A percentile compares a stretch with the other conserved stretches of the same genome.
These are phyloP conservation scores for Colletotrichum sidae DNA, from an alignment of 2,329 filamentous ascomycete species.

Conservation along the genomic window DNA sequence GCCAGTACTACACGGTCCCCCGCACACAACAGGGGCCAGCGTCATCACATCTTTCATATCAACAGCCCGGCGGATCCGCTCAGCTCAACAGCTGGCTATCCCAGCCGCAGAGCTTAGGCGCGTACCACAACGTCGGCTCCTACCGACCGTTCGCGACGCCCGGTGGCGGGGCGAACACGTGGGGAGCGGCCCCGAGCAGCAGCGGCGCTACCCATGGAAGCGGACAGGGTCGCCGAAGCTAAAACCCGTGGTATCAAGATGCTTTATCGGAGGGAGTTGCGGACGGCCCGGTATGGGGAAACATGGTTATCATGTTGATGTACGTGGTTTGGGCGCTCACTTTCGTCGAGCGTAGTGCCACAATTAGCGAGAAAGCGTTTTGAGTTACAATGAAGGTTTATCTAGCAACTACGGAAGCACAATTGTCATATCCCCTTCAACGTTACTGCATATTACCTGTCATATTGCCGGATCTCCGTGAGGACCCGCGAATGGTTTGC, in stretches of 20 bases:
- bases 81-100: slow-evolving; percentile 26
- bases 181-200: slow-evolving; percentile 12
- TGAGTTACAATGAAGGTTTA: too few relatives aligned
- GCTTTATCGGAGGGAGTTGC: too few relatives aligned
- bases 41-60: neutral
- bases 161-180: neutral
- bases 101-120: neutral
- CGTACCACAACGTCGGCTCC: slow-evolving; percentile 16
- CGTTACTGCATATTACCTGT: too few relatives aligned
- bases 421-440: too few relatives aligned
- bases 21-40: slow-evolving; percentile 4
- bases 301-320: neutral
- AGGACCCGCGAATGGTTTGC: too few relatives aligned
- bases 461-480: too few relatives aligned
- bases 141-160: slow-evolving; percentile 6
- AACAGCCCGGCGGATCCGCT: slow-evolving; percentile 5
- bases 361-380: too few relatives aligned
- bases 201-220: slow-evolving; percentile 27
- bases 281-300: too few relatives aligned
- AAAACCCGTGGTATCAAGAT: neutral
- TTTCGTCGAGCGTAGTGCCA: too few relatives aligned
- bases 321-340: too few relatives aligned
- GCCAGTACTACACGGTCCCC: slow-evolving; percentile 6
- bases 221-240: neutral
- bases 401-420: too few relatives aligned